A percentile compares a stretch with the other conserved stretches of the same genome.
phyloP scores from a whole-genome alignment of 257 asterid genomes.

The Solanum bukasovii region DNA sequence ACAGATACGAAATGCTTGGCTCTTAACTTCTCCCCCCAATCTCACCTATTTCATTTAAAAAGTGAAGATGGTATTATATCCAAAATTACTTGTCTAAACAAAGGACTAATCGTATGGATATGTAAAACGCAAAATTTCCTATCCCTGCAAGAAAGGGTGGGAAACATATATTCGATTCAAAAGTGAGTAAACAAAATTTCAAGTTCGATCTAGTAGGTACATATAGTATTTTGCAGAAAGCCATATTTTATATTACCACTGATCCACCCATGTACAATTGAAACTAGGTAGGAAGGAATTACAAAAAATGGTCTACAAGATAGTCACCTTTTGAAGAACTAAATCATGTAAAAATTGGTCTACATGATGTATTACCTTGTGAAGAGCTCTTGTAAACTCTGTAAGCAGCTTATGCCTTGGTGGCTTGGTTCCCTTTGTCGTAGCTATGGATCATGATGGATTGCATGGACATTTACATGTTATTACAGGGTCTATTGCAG shows the following conservation, averaged over 20 bases:
- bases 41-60: background rate
- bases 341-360: background rate
- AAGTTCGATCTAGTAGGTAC: background rate
- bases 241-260: background rate
- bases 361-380: background rate
- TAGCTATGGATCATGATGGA: background rate
- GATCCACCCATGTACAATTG: background rate
- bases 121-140: background rate
- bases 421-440: background rate
- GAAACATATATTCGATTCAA: background rate
- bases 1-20: background rate
- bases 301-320: background rate
- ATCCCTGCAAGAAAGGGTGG: background rate
- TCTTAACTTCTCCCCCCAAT: background rate
- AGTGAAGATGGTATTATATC: background rate
- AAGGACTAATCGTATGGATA: background rate
- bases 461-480: background rate
- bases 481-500: constrained; percentile 72
- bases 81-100: background rate
- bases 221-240: background rate
- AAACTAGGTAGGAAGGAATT: background rate
- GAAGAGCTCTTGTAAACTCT: background rate
- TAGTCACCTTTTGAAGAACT: background rate
- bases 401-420: background rate
- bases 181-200: background rate